Evolutionary conservation across 768 basidiomycete species (phyloP).

Genomic region (Collybia sp.): DNA sequence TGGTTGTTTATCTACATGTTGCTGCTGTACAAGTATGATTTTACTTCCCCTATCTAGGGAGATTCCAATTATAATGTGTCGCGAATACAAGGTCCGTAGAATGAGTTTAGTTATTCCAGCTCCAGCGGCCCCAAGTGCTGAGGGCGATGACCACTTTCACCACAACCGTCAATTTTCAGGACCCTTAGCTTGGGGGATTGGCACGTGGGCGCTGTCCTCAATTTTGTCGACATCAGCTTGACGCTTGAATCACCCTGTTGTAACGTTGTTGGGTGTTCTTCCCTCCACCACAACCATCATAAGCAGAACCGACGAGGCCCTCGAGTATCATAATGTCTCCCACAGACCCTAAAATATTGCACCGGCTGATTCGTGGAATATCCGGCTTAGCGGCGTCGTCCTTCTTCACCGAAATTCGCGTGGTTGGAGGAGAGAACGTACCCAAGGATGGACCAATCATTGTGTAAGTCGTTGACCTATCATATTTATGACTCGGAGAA

Average conservation of each 20-base stretch:
- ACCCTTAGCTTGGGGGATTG: too few species aligned
- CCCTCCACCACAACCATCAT: neutral
- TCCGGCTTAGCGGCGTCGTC: constrained; percentile 74
- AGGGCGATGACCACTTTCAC: too few species aligned
- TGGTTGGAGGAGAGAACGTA: constrained; percentile 86
- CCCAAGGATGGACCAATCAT: constrained; percentile 88
- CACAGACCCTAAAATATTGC: constrained; percentile 45
- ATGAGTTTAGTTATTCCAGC: too few species aligned
- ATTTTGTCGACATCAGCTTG: neutral
- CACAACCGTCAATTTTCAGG: too few species aligned
- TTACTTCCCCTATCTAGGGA: too few species aligned
- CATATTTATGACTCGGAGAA: neutral
- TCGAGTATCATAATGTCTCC: constrained; percentile 9
- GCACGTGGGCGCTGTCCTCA: too few species aligned
- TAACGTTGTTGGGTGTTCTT: neutral
- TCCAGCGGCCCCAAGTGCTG: too few species aligned
- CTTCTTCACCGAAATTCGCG: constrained; percentile 86
- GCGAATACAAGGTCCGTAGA: too few species aligned
- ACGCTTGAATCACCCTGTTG: neutral
- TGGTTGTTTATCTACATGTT: too few species aligned
- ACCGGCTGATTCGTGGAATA: constrained; percentile 66
- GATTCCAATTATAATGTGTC: too few species aligned
- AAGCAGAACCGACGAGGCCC: neutral
- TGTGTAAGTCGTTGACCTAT: constrained; percentile 53
- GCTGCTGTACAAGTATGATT: too few species aligned